phyloP scores from a whole-genome alignment of 805 yeast species.

The Grigorovia transvaalensis region DNA sequence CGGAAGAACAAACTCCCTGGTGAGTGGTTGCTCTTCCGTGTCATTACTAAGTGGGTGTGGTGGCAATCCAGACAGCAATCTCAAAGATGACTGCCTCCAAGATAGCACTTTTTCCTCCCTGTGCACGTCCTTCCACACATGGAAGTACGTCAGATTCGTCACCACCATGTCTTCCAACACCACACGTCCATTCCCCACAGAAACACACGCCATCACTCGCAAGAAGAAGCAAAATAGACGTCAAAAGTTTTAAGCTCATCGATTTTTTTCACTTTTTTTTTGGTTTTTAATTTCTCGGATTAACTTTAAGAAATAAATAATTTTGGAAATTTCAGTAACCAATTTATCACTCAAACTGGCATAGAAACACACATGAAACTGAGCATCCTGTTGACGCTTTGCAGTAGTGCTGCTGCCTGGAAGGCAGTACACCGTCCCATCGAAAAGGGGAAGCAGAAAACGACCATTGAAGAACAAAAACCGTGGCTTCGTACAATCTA shows the following conservation, averaged over 20 bases:
- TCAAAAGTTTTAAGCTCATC: background rate
- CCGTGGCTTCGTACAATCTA: constrained; percentile 73
- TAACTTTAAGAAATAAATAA: background rate
- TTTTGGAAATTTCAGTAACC: background rate
- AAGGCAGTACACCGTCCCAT: constrained; percentile 25
- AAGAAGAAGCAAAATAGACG: background rate
- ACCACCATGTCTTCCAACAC: constrained; percentile 11
- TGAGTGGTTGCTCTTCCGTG: background rate
- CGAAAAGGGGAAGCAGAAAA: constrained; percentile 22
- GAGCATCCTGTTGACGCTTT: background rate
- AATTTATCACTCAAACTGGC: background rate
- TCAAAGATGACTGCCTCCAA: constrained; percentile 10
- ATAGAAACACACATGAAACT: background rate
- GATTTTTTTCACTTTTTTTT: background rate
- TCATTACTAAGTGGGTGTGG: constrained; percentile 19
- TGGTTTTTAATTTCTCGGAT: background rate
- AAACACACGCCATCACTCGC: background rate
- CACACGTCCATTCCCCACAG: background rate
- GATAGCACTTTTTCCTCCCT: constrained; percentile 6
- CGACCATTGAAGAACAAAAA: constrained; percentile 34
- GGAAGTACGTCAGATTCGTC: constrained; percentile 20
- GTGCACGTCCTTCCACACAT: constrained; percentile 20
- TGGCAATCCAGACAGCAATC: constrained; percentile 16
- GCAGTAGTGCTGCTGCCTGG: background rate
- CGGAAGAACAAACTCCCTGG: constrained; percentile 21